Evolutionary conservation across 1,139 yeast genomes (phyloP).

Genomic region (Zygoascus sp.): DNA sequence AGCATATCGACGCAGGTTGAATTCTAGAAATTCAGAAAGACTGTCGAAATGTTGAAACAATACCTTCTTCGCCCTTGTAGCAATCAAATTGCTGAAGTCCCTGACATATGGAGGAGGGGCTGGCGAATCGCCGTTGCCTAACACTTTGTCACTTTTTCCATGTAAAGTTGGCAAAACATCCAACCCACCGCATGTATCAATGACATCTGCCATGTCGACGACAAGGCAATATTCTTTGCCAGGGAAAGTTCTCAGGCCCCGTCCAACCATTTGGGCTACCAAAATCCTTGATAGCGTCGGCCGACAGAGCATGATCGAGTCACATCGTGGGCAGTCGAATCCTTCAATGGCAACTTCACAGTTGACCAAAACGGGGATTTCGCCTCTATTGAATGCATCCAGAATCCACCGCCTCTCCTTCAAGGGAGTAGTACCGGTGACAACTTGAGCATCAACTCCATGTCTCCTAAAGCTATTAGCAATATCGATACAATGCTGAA

Average conservation of each 20-base stretch:
- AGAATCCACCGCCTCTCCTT: conserved; percentile 51
- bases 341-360: conserved; percentile 95
- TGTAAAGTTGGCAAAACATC: conserved; percentile 58
- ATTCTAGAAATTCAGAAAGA: conserved; percentile 7
- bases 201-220: conserved; percentile 63
- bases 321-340: conserved; percentile 89
- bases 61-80: conserved; percentile 20
- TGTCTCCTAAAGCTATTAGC: conserved; percentile 50
- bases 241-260: conserved; percentile 67
- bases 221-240: conserved; percentile 67
- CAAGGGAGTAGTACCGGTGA: conserved; percentile 61
- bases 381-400: conserved; percentile 56
- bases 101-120: background rate
- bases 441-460: conserved; percentile 70
- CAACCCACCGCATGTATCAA: conserved; percentile 51
- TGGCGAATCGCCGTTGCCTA: background rate
- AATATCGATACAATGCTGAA: conserved; percentile 58
- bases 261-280: conserved; percentile 83
- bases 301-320: conserved; percentile 69
- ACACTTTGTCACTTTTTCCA: conserved; percentile 31
- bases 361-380: conserved; percentile 70
- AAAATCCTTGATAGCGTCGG: conserved; percentile 76
- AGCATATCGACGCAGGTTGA: conserved; percentile 12
- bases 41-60: conserved; percentile 11
- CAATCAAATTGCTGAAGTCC: conserved; percentile 12